Percentiles rank a stretch among this genome's conserved stretches.
Evolutionary conservation across 768 basidiomycete species (phyloP).

Genomic region (Mycena galericulata): DNA sequence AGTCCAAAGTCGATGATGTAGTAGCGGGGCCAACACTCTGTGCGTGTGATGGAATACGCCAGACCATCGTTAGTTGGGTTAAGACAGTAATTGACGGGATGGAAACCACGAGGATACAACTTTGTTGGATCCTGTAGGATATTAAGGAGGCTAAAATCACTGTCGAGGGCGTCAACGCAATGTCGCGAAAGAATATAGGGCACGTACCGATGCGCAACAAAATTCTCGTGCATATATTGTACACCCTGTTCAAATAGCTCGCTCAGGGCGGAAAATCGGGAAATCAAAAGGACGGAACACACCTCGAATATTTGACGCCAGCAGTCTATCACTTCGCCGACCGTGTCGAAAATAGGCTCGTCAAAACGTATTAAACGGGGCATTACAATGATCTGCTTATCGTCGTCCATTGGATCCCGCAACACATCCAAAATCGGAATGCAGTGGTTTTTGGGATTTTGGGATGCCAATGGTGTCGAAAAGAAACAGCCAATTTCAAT

Average conservation of each 20-base stretch:
- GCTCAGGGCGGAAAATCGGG: neutral
- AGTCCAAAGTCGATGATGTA: slow-evolving; percentile 38
- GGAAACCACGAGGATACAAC: slow-evolving; percentile 35
- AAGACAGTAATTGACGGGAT: slow-evolving; percentile 32
- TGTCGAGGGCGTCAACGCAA: slow-evolving; percentile 1
- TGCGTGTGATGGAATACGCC: slow-evolving; percentile 31
- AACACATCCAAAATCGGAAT: slow-evolving; percentile 40
- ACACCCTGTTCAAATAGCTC: slow-evolving; percentile 30
- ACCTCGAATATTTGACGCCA: slow-evolving; percentile 47
- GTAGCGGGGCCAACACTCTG: slow-evolving; percentile 35
- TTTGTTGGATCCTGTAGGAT: slow-evolving; percentile 38
- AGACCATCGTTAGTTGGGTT: slow-evolving; percentile 23
- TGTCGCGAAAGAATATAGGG: neutral
- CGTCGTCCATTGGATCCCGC: slow-evolving; percentile 24
- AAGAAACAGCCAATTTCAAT: slow-evolving; percentile 39
- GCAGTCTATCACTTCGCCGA: slow-evolving; percentile 45
- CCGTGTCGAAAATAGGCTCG: slow-evolving; percentile 34
- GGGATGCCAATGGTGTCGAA: slow-evolving; percentile 17
- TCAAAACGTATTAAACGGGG: slow-evolving; percentile 40
- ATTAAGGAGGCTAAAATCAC: slow-evolving; percentile 34
- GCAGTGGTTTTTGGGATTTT: slow-evolving; percentile 39
- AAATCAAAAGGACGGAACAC: neutral
- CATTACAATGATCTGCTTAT: slow-evolving; percentile 43
- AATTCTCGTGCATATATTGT: slow-evolving; percentile 40
- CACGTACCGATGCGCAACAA: slow-evolving; percentile 38